These are phyloP conservation scores for Thalassiosira livingstoniorum DNA, from an alignment of 352 stramenopile species.

Conservation along the genomic window DNA sequence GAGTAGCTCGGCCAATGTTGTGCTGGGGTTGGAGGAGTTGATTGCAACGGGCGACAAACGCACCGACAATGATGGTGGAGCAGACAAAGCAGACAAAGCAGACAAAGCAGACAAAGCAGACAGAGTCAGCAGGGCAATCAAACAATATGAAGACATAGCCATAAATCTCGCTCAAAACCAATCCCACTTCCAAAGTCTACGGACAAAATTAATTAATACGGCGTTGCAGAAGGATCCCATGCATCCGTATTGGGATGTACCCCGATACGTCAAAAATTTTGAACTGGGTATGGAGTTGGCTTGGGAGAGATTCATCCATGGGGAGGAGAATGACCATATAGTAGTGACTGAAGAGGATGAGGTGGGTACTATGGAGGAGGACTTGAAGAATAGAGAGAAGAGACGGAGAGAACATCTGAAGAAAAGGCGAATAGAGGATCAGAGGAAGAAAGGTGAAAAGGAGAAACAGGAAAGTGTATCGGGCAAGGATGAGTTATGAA, in stretches of 20 bases:
- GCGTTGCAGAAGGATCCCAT: conserved; percentile 78
- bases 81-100: too few species aligned
- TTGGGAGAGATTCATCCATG: conserved; percentile 70
- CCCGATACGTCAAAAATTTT: conserved; percentile 78
- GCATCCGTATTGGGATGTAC: conserved; percentile 85
- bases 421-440: too few species aligned
- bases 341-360: conserved; percentile 50
- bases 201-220: conserved; percentile 67
- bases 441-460: too few species aligned
- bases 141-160: conserved; percentile 74
- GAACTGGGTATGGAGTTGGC: conserved; percentile 63
- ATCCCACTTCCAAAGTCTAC: conserved; percentile 55
- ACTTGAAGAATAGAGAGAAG: conserved; percentile 40
- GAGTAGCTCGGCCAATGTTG: conserved; percentile 75
- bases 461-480: too few species aligned
- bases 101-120: too few species aligned
- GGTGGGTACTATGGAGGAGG: conserved; percentile 61
- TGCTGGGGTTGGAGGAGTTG: conserved; percentile 76
- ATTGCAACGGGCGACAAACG: conserved; percentile 77
- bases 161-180: conserved; percentile 69
- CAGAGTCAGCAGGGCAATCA: too few species aligned
- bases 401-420: conserved; percentile 24
- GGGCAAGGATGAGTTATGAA: too few species aligned
- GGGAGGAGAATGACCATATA: conserved; percentile 58
- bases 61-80: too few species aligned